These are phyloP conservation scores for Ustulina deusta DNA, from an alignment of 2,329 filamentous ascomycete species.

Conservation along the genomic window DNA sequence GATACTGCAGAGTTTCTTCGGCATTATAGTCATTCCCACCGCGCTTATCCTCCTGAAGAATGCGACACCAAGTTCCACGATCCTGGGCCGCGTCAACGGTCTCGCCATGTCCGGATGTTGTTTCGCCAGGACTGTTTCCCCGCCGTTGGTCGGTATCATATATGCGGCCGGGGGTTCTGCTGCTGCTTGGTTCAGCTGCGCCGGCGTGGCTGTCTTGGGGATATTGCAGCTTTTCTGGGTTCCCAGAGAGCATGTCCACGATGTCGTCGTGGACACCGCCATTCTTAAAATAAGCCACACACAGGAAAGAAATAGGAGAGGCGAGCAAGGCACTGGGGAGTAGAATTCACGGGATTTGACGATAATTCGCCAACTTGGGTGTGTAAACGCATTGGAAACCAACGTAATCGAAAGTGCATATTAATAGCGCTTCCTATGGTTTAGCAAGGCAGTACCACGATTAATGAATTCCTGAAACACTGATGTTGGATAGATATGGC, in stretches of 20 bases:
- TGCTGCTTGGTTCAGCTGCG: conserved; percentile 57
- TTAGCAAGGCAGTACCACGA: not conserved
- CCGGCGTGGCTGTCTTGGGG: conserved; percentile 47
- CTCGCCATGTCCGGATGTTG: conserved; percentile 79
- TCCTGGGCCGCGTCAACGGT: conserved; percentile 78
- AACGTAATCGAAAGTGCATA: not conserved
- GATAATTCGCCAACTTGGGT: not conserved
- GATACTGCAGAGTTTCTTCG: conserved; percentile 73
- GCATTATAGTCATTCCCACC: conserved; percentile 76
- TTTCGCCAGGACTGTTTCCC: conserved; percentile 75
- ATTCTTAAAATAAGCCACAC: conserved; percentile 33
- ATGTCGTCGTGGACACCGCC: conserved; percentile 38
- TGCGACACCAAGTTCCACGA: conserved; percentile 70
- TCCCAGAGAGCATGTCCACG: conserved; percentile 46
- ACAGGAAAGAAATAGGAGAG: conserved; percentile 24
- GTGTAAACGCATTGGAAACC: not conserved
- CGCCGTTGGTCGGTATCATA: conserved; percentile 74
- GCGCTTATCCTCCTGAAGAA: conserved; percentile 79
- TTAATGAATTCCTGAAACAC: not conserved
- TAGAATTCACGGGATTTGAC: not conserved
- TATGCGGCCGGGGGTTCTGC: conserved; percentile 70
- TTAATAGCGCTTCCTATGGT: not conserved
- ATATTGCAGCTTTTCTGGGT: conserved; percentile 51
- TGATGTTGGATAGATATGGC: conserved; percentile 10
- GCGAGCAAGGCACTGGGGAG: conserved; percentile 18